Conservation (phyloP, 2,329 filamentous ascomycete genomes). For the Colletotrichum destructivum region DNA sequence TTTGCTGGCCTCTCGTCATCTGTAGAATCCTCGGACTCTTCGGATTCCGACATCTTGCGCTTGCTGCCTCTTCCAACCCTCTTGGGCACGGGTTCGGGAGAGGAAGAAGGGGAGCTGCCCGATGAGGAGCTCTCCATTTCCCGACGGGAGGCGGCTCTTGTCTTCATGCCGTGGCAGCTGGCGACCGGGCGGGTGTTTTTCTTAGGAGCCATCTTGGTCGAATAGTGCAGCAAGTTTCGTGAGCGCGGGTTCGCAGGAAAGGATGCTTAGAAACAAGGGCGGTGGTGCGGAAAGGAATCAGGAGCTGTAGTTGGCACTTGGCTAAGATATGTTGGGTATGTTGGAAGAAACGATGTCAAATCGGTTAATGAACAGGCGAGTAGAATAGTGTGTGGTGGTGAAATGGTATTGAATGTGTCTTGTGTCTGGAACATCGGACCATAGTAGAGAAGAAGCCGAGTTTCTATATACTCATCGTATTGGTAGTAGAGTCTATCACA, state of each 20-base stretch:
- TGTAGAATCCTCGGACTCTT: background rate
- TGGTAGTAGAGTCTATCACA: too few relatives aligned
- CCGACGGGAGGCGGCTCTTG: background rate
- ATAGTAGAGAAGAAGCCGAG: too few relatives aligned
- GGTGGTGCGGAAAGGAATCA: fast-evolving
- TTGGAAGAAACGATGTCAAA: too few relatives aligned
- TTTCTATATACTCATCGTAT: too few relatives aligned
- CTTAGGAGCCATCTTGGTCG: background rate
- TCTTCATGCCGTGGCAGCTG: background rate
- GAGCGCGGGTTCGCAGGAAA: too few relatives aligned
- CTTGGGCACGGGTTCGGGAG: background rate
- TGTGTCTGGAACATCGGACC: too few relatives aligned
- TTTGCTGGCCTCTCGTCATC: background rate
- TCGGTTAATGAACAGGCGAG: too few relatives aligned
- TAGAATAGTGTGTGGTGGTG: too few relatives aligned
- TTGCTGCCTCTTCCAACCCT: background rate
- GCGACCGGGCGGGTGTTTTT: background rate
- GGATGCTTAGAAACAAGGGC: fast-evolving
- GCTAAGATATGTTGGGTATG: too few relatives aligned
- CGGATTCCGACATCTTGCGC: background rate
- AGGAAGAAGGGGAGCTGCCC: background rate
- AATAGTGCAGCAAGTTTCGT: too few relatives aligned
- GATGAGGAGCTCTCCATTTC: background rate
- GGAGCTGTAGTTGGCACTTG: background rate
- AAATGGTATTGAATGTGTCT: too few relatives aligned